These are phyloP conservation scores for Suillus decipiens DNA, from an alignment of 768 basidiomycete genomes.

Conservation along the genomic window DNA sequence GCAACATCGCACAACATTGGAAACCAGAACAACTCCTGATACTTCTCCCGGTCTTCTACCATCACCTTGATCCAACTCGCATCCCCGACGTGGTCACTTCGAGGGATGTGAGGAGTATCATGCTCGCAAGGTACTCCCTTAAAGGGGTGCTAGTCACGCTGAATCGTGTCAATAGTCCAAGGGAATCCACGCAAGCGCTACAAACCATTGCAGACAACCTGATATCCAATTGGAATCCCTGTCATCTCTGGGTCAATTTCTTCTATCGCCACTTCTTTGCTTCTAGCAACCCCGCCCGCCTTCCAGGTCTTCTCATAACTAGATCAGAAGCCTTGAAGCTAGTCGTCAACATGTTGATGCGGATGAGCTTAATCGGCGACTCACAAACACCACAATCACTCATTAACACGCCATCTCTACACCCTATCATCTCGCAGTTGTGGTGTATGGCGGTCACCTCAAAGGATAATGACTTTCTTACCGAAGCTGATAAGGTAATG, in stretches of 20 bases:
- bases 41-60: conserved; percentile 9
- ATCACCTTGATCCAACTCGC: conserved; percentile 10
- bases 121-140: conserved; percentile 8
- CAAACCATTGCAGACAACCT: background rate
- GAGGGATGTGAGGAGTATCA: conserved; percentile 3
- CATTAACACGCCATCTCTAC: conserved; percentile 3
- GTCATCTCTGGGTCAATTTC: conserved; percentile 9
- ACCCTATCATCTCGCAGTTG: conserved; percentile 2
- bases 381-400: conserved; percentile 4
- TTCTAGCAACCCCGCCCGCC: conserved; percentile 6
- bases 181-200: background rate
- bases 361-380: conserved; percentile 4
- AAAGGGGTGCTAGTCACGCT: conserved; percentile 9
- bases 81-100: conserved; percentile 9
- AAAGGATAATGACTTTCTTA: conserved; percentile 5
- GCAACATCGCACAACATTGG: conserved; percentile 9
- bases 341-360: conserved; percentile 7
- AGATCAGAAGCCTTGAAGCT: conserved; percentile 7
- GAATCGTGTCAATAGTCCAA: background rate
- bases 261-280: conserved; percentile 7
- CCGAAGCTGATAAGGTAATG: conserved; percentile 8
- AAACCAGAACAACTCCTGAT: conserved; percentile 7
- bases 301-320: conserved; percentile 8
- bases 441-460: conserved; percentile 7
- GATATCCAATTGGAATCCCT: conserved; percentile 4